Conservation (phyloP, 495 filamentous ascomycete genomes). For the Penicillium arizonense region DNA sequence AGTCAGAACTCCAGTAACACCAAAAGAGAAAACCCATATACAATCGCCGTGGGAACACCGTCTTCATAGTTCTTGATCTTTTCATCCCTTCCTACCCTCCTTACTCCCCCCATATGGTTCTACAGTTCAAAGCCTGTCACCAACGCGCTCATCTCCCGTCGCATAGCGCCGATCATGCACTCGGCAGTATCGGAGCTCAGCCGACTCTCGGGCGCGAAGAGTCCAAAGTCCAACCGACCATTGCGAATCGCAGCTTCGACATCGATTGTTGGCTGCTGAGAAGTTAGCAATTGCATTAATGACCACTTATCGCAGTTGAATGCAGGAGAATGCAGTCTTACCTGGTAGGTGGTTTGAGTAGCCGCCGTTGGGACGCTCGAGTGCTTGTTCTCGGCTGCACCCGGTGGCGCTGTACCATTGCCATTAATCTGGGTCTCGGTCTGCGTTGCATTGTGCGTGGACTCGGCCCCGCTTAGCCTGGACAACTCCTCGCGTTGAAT, state of each 20-base stretch:
- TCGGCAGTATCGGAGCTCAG: slow-evolving; percentile 19
- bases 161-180: slow-evolving; percentile 20
- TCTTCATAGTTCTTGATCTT: neutral
- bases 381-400: slow-evolving; percentile 1
- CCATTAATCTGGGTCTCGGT: slow-evolving; percentile 7
- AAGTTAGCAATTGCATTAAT: slow-evolving; percentile 18
- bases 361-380: slow-evolving; percentile 10
- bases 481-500: slow-evolving; percentile 12
- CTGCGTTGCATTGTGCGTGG: neutral
- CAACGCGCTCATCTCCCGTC: slow-evolving; percentile 18
- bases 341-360: slow-evolving; percentile 15
- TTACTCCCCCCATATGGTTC: slow-evolving; percentile 2
- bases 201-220: slow-evolving; percentile 27
- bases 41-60: neutral
- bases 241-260: slow-evolving; percentile 34
- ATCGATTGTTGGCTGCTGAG: slow-evolving; percentile 33
- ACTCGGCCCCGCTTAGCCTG: slow-evolving; percentile 1
- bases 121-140: slow-evolving; percentile 1
- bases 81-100: slow-evolving; percentile 3
- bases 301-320: slow-evolving; percentile 1
- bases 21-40: slow-evolving; percentile 2
- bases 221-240: slow-evolving; percentile 30
- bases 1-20: neutral
- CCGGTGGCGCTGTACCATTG: slow-evolving; percentile 8
- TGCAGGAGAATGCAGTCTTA: slow-evolving; percentile 13